A percentile compares a stretch with the other conserved stretches of the same genome.
Conservation (phyloP, 345 rosid species). For the Leavenworthia alabamica region DNA sequence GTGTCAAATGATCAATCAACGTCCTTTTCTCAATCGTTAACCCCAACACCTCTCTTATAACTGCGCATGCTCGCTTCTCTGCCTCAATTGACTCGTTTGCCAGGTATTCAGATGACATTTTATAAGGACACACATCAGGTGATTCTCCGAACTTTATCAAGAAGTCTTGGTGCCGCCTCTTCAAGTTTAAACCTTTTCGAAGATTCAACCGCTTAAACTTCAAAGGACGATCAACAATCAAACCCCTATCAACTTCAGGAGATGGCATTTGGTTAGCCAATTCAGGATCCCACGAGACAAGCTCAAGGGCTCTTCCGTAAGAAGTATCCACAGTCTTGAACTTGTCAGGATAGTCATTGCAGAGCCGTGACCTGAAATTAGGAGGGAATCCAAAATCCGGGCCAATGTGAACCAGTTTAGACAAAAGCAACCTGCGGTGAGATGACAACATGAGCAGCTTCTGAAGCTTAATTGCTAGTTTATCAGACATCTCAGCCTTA, state of each 20-base stretch:
- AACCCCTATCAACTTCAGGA: conserved; percentile 32
- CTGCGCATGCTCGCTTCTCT: conserved; percentile 76
- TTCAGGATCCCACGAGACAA: conserved; percentile 62
- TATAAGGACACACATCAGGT: conserved; percentile 68
- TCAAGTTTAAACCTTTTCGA: conserved; percentile 67
- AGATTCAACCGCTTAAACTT: conserved; percentile 75
- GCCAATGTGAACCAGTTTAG: conserved; percentile 78
- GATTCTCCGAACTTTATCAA: conserved; percentile 60
- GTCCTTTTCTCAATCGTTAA: conserved; percentile 70
- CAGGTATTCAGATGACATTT: conserved; percentile 36
- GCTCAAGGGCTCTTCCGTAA: conserved; percentile 83
- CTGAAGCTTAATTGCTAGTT: conserved; percentile 66
- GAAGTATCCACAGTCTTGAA: conserved; percentile 74
- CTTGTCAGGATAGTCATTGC: conserved; percentile 67
- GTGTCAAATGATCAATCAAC: conserved; percentile 76
- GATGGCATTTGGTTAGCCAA: conserved; percentile 45
- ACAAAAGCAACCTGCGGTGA: conserved; percentile 57
- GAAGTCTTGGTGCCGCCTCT: conserved; percentile 51
- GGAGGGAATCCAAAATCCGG: conserved; percentile 88
- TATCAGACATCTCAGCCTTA: conserved; percentile 46
- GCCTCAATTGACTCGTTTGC: conserved; percentile 54
- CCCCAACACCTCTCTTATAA: conserved; percentile 65
- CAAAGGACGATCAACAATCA: conserved; percentile 81
- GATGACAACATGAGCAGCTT: conserved; percentile 86
- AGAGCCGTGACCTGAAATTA: conserved; percentile 77